A percentile compares a stretch with the other conserved stretches of the same genome.
Evolutionary conservation across 768 basidiomycete species (phyloP).

Genomic region (Strobilomyces dryophilus): DNA sequence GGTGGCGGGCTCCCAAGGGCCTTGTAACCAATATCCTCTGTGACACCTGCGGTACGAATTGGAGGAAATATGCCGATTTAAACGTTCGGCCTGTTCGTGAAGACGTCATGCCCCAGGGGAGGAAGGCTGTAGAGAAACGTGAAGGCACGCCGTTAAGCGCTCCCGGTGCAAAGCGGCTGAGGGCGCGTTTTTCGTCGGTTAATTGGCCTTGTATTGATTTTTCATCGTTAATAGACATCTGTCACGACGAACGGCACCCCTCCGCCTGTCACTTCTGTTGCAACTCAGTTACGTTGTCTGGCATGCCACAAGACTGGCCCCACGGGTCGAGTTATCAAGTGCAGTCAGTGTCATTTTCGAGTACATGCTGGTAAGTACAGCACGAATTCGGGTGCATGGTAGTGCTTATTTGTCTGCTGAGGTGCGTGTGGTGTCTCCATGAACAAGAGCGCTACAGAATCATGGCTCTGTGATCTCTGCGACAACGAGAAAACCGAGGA

Average conservation of each 20-base stretch:
- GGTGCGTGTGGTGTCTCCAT: constrained; percentile 67
- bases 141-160: constrained; percentile 58
- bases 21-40: constrained; percentile 77
- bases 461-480: constrained; percentile 88
- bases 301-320: constrained; percentile 76
- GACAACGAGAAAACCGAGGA: constrained; percentile 79
- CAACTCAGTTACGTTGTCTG: constrained; percentile 67
- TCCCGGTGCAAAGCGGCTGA: constrained; percentile 58
- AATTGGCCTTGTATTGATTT: not conserved
- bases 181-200: constrained; percentile 34
- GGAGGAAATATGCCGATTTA: constrained; percentile 91
- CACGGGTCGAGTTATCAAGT: constrained; percentile 73
- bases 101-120: constrained; percentile 46
- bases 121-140: constrained; percentile 47
- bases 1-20: constrained; percentile 94
- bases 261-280: constrained; percentile 49
- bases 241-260: constrained; percentile 53
- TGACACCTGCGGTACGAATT: constrained; percentile 80
- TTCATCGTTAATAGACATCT: constrained; percentile 17
- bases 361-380: constrained; percentile 64
- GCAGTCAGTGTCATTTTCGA: constrained; percentile 73
- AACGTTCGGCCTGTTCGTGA: constrained; percentile 72
- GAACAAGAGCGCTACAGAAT: constrained; percentile 58
- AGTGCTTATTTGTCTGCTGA: constrained; percentile 23
- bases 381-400: not conserved